Percentiles rank a stretch among this genome's conserved stretches.
These are phyloP conservation scores for Yamadazyma oceani DNA, from an alignment of 1,139 yeast genomes.

Conservation along the genomic window DNA sequence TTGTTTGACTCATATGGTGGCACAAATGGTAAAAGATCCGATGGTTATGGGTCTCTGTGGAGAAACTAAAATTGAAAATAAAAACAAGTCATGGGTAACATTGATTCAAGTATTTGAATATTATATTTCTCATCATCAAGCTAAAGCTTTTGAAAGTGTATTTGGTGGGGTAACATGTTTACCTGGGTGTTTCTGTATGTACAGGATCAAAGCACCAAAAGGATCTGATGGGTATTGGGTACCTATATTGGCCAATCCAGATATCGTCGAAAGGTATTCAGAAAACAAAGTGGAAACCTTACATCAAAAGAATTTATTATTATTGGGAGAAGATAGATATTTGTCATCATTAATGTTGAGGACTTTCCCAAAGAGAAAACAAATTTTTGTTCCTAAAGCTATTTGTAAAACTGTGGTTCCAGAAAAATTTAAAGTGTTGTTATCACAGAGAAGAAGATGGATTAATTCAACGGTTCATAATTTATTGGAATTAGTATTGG, in stretches of 20 bases:
- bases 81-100: conserved; percentile 85
- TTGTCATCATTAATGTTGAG: conserved; percentile 85
- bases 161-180: conserved; percentile 97
- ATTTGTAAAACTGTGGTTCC: conserved; percentile 95
- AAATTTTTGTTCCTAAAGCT: conserved; percentile 91
- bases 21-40: conserved; percentile 90
- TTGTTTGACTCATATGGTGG: conserved; percentile 87
- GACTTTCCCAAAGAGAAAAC: conserved; percentile 92
- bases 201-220: conserved; percentile 91
- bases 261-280: conserved; percentile 90
- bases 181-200: conserved; percentile 97
- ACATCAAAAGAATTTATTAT: conserved; percentile 83
- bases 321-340: conserved; percentile 93
- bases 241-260: conserved; percentile 93
- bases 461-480: conserved; percentile 96
- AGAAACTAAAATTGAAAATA: conserved; percentile 92
- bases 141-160: conserved; percentile 94
- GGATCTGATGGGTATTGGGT: conserved; percentile 93
- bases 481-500: conserved; percentile 84
- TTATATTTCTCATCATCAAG: conserved; percentile 92
- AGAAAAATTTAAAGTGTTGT: conserved; percentile 70
- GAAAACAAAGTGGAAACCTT: conserved; percentile 86
- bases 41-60: conserved; percentile 95
- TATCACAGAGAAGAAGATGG: conserved; percentile 98
- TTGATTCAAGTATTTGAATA: conserved; percentile 96